Evolutionary conservation across 192 early-diverging fungal genomes (phyloP).

Genomic region (Podila clonocystis): DNA sequence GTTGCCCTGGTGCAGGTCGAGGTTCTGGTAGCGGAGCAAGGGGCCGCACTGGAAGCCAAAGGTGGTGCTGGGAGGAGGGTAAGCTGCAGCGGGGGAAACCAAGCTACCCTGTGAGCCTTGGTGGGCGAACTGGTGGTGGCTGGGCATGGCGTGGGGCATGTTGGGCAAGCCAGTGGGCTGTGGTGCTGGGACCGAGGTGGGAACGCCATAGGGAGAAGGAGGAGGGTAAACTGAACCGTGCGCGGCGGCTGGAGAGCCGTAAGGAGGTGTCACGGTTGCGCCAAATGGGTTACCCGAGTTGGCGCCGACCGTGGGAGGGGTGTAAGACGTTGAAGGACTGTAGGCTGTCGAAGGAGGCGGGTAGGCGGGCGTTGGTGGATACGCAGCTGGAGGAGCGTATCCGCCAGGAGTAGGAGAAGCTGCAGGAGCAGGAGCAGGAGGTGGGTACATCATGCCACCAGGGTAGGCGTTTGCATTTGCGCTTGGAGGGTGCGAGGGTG

Average conservation of each 20-base stretch:
- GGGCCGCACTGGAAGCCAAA: conserved; percentile 51
- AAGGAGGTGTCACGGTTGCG: conserved; percentile 6
- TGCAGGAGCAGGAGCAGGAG: conserved; percentile 8
- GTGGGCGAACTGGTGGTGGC: conserved; percentile 13
- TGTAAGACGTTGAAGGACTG: no score
- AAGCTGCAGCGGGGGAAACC: background rate
- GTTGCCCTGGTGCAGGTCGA: conserved; percentile 43
- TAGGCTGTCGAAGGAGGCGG: conserved; percentile 18
- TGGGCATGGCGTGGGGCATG: conserved; percentile 14
- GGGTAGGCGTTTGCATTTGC: background rate
- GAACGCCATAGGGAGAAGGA: background rate
- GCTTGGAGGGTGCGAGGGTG: conserved; percentile 2
- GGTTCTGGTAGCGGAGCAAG: conserved; percentile 55
- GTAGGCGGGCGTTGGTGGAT: background rate
- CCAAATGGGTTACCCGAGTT: conserved; percentile 16
- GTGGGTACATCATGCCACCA: conserved; percentile 26
- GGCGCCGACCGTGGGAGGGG: conserved; percentile 13
- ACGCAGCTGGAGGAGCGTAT: background rate
- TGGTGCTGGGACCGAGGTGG: conserved; percentile 13
- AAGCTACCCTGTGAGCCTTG: background rate
- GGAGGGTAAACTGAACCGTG: background rate
- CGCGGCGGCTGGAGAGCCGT: conserved; percentile 2
- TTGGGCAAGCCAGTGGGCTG: conserved; percentile 8
- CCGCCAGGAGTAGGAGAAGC: background rate
- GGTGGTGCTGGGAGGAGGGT: conserved; percentile 12